Conservation (phyloP, 306 rosid genomes). For the Potentilla sterilis region DNA sequence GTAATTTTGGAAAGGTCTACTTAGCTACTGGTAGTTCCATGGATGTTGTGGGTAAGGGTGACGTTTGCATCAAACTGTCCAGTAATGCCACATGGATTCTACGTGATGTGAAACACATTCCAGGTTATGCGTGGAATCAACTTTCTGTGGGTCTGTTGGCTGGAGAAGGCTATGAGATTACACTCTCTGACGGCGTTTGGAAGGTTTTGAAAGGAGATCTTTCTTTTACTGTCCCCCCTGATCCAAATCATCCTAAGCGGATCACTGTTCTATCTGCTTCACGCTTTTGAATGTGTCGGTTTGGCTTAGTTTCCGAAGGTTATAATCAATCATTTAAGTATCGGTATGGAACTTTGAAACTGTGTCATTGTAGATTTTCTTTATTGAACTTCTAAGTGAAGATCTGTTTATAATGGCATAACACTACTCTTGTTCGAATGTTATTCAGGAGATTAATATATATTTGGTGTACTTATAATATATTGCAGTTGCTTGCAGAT, state of each 20-base stretch:
- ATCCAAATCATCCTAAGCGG: not conserved
- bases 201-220: not conserved
- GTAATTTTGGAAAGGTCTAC: not conserved
- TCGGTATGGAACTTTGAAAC: not conserved
- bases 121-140: not conserved
- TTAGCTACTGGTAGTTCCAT: not conserved
- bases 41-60: constrained; percentile 9
- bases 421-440: too few species aligned
- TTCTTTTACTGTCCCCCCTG: not conserved
- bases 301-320: not conserved
- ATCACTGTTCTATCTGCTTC: not conserved
- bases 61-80: constrained; percentile 4
- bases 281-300: not conserved
- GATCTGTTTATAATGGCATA: not conserved
- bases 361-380: not conserved
- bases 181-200: not conserved
- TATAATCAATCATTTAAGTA: not conserved
- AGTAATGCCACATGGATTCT: not conserved
- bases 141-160: not conserved
- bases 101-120: not conserved
- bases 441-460: not conserved
- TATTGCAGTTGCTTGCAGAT: not conserved
- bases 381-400: not conserved
- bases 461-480: not conserved
- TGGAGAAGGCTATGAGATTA: not conserved